Base-by-base conservation (phyloP, 768 basidiomycete genomes). In the Russula olivacea region DNA sequence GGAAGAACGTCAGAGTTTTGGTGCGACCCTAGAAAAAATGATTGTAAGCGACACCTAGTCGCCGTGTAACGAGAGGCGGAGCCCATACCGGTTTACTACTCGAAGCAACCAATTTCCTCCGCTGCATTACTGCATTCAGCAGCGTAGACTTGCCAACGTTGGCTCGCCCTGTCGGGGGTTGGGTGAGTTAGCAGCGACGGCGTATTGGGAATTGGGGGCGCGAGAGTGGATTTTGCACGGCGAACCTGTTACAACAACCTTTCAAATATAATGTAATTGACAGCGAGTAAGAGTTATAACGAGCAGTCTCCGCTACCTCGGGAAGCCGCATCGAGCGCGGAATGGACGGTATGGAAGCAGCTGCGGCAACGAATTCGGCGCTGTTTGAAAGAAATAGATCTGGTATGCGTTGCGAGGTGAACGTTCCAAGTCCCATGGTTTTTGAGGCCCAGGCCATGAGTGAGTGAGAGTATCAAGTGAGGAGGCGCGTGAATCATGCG, bases 121-220 rank as follows among this genome's bases (percentile, higher is more conserved):
- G 76, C 2, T 82, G 82, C 4, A 89, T 69, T 4, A 91, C 80
- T 14, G 84, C 81, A 66, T 91, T 91, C 10, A 91, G 77, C 34
- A 91, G 72, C 4, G 85, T 81, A 1, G 88, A 90, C 71, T 91
- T 91, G 30, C 89, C 89, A 25, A 79, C 84, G 69, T 91, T 91
- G 3, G 89, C 88, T 63, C 89, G 84, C 21, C 89, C 89, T 88
- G 62, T 41, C 25, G 21, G 17, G 1, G 12, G 34, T 2, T 2
- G 36, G 36, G 1, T 2, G 30, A 8, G 53, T 59, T 53, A 51
- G 62, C 30, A 51, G 47, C 58, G 32, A 50, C 34, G 28, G 60
- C 17, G 34, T 57, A 55, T 65, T 36, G 40, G n/a, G 38, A 0
- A 14, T 1, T 1, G 40, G 40, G 38, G 38, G 38, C 3, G 4